Percentiles rank a stretch among this genome's conserved stretches.
Evolutionary conservation across 768 basidiomycete species (phyloP).

Genomic region (Tylopilus sp.): DNA sequence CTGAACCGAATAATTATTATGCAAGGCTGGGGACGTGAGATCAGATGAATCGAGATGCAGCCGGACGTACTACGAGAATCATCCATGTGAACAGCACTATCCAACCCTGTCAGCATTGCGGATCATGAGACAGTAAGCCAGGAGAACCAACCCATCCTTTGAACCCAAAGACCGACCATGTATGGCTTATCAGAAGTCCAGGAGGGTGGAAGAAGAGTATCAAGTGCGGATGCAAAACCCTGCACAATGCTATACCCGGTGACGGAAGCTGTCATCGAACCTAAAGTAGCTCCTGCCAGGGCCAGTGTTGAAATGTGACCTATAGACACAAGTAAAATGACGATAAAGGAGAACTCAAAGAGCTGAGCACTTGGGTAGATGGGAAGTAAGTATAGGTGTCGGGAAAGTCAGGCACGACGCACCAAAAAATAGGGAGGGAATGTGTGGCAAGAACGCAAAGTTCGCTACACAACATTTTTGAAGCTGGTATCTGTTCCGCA

Average conservation of each 20-base stretch:
- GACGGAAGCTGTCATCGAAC: too few species aligned
- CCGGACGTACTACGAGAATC: constrained; percentile 52
- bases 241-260: constrained; percentile 62
- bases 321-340: constrained; percentile 80
- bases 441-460: constrained; percentile 55
- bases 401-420: constrained; percentile 20
- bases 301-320: constrained; percentile 95
- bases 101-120: constrained; percentile 3
- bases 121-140: background rate
- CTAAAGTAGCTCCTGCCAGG: too few species aligned
- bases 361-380: constrained; percentile 56
- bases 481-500: constrained; percentile 18
- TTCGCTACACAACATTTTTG: constrained; percentile 55
- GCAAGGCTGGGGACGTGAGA: constrained; percentile 32
- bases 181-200: constrained; percentile 88
- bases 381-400: background rate
- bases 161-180: constrained; percentile 86
- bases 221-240: constrained; percentile 83
- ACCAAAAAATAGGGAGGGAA: constrained; percentile 73
- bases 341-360: constrained; percentile 81
- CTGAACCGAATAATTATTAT: constrained; percentile 78
- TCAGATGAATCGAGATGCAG: background rate
- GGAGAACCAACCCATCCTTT: constrained; percentile 68
- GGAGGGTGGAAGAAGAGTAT: constrained; percentile 90
- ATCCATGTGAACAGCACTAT: constrained; percentile 61